Evolutionary conservation across 768 basidiomycete species (phyloP).

Genomic region (Asterophora parasitica): DNA sequence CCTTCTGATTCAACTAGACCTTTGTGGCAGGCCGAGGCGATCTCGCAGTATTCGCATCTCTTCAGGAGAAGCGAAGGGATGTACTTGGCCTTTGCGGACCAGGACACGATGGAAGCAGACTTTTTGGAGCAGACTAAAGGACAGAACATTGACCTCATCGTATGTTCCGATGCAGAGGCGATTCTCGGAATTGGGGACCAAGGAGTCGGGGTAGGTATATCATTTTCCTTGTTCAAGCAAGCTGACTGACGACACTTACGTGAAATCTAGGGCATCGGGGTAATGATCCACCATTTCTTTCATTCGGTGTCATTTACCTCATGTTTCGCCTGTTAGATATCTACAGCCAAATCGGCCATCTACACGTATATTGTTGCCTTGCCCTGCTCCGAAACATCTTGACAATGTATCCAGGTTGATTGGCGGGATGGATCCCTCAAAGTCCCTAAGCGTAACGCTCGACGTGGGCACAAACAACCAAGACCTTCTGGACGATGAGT

Average conservation of each 20-base stretch:
- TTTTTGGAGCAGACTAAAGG: constrained; percentile 64
- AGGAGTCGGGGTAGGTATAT: constrained; percentile 55
- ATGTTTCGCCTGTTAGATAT: constrained; percentile 42
- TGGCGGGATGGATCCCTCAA: constrained; percentile 60
- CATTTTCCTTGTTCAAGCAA: constrained; percentile 4
- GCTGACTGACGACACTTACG: not conserved
- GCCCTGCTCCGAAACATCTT: not conserved
- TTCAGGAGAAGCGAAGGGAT: constrained; percentile 78
- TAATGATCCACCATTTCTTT: constrained; percentile 22
- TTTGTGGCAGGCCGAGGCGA: constrained; percentile 64
- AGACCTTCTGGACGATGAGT: constrained; percentile 51
- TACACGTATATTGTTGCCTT: constrained; percentile 45
- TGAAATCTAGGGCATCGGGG: constrained; percentile 42
- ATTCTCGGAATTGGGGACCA: constrained; percentile 70
- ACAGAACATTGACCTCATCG: constrained; percentile 68
- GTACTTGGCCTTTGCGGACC: constrained; percentile 58
- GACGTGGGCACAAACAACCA: constrained; percentile 80
- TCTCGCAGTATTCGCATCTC: constrained; percentile 78
- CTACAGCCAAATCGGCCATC: constrained; percentile 73
- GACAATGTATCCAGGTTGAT: constrained; percentile 39
- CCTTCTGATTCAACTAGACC: not conserved
- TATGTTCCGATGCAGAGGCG: constrained; percentile 81
- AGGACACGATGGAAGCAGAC: constrained; percentile 69
- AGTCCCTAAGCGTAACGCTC: constrained; percentile 53
- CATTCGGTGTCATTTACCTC: not conserved